These are phyloP conservation scores for Brassica napus DNA, from an alignment of 345 rosid genomes.

Conservation along the genomic window DNA sequence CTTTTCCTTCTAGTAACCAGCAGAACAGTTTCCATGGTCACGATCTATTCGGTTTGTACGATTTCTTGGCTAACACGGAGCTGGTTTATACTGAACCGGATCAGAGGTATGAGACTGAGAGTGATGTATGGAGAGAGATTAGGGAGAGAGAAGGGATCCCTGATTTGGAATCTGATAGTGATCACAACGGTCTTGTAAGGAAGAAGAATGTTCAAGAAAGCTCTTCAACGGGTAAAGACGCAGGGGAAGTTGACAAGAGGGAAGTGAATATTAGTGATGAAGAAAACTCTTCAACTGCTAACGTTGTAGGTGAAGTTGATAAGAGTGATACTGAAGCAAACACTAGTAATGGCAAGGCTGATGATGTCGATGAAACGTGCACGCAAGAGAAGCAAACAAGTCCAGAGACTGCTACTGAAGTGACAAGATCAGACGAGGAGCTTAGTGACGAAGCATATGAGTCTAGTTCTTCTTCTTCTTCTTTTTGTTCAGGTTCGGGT, in stretches of 20 bases:
- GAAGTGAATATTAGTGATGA: background rate
- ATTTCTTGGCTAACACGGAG: background rate
- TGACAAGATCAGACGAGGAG: background rate
- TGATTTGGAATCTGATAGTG: slow-evolving; percentile 38
- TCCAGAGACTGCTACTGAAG: slow-evolving; percentile 16
- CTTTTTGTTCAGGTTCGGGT: slow-evolving; percentile 5
- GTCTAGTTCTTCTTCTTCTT: slow-evolving; percentile 21
- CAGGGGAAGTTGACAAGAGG: background rate
- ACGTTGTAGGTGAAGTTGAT: background rate
- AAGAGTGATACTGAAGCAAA: slow-evolving; percentile 9
- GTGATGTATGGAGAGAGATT: slow-evolving; percentile 26
- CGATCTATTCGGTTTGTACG: slow-evolving; percentile 27
- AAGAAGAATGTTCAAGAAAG: background rate
- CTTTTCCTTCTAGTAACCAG: background rate
- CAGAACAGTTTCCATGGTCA: background rate
- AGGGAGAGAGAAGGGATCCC: slow-evolving; percentile 43
- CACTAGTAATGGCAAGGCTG: slow-evolving; percentile 1
- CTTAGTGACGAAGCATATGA: slow-evolving; percentile 24
- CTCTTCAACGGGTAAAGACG: background rate
- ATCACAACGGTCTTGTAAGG: slow-evolving; percentile 11
- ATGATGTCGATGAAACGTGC: background rate
- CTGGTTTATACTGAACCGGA: background rate
- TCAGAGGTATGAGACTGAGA: background rate
- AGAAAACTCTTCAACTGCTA: background rate
- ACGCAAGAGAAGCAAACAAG: background rate